Conservation (phyloP, 2,329 filamentous ascomycete genomes). For the Berkeleyomyces rouxiae region DNA sequence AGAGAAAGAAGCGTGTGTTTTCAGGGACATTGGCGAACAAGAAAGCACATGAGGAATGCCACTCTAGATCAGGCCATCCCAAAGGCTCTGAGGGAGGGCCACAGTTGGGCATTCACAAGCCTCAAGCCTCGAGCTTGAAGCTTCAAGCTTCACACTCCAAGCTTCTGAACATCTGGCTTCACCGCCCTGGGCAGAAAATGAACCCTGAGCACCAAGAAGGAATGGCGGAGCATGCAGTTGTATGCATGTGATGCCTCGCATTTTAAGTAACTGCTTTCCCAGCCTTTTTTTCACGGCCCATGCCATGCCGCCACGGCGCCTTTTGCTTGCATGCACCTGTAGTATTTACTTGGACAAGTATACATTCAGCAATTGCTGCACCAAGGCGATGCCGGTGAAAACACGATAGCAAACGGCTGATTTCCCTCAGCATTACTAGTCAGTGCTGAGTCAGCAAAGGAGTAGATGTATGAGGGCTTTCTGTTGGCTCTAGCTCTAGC, state of each 20-base stretch:
- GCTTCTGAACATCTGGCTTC: background rate
- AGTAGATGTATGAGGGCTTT: too few species aligned
- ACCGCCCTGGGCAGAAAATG: background rate
- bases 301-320: background rate
- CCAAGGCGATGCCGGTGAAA: background rate
- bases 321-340: background rate
- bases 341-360: background rate
- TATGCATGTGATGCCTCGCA: slow-evolving; percentile 3
- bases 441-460: too few species aligned
- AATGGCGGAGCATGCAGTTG: slow-evolving; percentile 3
- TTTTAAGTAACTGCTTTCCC: background rate
- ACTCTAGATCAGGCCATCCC: background rate
- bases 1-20: background rate
- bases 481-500: too few species aligned
- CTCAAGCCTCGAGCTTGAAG: background rate
- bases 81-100: background rate
- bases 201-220: background rate
- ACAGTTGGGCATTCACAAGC: background rate
- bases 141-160: background rate
- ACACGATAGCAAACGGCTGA: background rate
- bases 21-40: background rate
- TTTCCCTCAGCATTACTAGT: too few species aligned
- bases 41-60: background rate
- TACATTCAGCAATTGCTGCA: too few species aligned
- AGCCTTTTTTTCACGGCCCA: background rate